A percentile compares a stretch with the other conserved stretches of the same genome.
These are phyloP conservation scores for Picea abies DNA, from an alignment of 83 land plant species.

Conservation along the genomic window DNA sequence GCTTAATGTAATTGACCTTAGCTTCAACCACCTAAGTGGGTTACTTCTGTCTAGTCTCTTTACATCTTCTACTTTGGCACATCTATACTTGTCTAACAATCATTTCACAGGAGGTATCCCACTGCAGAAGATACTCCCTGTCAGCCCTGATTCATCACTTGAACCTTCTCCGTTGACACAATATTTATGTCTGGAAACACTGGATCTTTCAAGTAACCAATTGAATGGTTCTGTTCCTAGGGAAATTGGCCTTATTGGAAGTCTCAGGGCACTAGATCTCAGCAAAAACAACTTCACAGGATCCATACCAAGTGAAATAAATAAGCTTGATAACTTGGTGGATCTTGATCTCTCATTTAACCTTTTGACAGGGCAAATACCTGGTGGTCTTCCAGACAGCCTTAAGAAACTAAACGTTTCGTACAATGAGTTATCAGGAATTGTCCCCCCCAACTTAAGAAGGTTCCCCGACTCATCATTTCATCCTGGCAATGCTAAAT, in stretches of 20 bases:
- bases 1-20: conserved; percentile 66
- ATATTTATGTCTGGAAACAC: conserved; percentile 31
- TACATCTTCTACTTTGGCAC: conserved; percentile 57
- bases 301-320: conserved; percentile 48
- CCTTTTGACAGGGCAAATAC: conserved; percentile 71
- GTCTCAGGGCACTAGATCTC: conserved; percentile 49
- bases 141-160: conserved; percentile 26
- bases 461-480: conserved; percentile 86
- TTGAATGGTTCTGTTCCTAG: conserved; percentile 63
- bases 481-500: conserved; percentile 79
- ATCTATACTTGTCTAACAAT: conserved; percentile 62
- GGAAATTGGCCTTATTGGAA: conserved; percentile 38
- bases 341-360: conserved; percentile 75
- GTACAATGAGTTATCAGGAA: conserved; percentile 76
- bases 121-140: conserved; percentile 20
- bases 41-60: conserved; percentile 46
- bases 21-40: conserved; percentile 62
- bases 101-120: conserved; percentile 44
- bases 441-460: conserved; percentile 67
- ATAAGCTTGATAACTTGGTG: conserved; percentile 44
- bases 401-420: conserved; percentile 58
- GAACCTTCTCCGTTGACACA: conserved; percentile 13
- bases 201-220: conserved; percentile 75
- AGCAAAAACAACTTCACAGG: conserved; percentile 59
- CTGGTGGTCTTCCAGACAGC: conserved; percentile 50